Conservation (phyloP, 2,329 filamentous ascomycete genomes). For the Aspergillus fumigatus region DNA sequence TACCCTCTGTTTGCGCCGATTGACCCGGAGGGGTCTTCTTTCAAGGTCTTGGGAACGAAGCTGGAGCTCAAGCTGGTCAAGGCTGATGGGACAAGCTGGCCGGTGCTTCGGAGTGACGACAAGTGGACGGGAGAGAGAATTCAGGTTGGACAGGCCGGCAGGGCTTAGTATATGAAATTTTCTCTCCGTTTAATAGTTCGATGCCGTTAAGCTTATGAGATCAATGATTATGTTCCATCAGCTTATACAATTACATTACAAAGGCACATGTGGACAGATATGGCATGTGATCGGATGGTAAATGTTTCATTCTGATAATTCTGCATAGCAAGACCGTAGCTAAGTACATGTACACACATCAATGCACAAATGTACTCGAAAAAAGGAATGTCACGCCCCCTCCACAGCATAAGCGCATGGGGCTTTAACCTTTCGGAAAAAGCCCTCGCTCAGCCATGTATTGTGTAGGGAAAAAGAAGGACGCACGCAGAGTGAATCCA, state of each 20-base stretch:
- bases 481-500: slow-evolving; percentile 21
- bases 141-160: slow-evolving; percentile 77
- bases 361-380: slow-evolving; percentile 6
- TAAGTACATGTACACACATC: slow-evolving; percentile 1
- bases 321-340: not conserved
- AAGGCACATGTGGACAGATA: not conserved
- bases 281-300: not conserved
- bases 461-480: slow-evolving; percentile 42
- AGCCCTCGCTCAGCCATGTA: slow-evolving; percentile 43
- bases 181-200: not conserved
- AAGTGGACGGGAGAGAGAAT: slow-evolving; percentile 72
- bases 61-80: slow-evolving; percentile 72
- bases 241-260: not conserved
- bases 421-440: slow-evolving; percentile 30
- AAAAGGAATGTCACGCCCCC: slow-evolving; percentile 41
- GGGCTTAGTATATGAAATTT: slow-evolving; percentile 34
- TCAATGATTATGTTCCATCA: not conserved
- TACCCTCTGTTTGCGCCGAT: slow-evolving; percentile 75
- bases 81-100: slow-evolving; percentile 76
- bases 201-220: not conserved
- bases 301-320: not conserved
- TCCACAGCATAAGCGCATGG: slow-evolving; percentile 46
- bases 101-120: slow-evolving; percentile 77
- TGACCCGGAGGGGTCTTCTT: slow-evolving; percentile 68
- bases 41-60: slow-evolving; percentile 83